Percentiles rank a stretch among this genome's conserved stretches.
Evolutionary conservation across 129 eudicot genomes (phyloP).

Genomic region (Lonicera japonica): DNA sequence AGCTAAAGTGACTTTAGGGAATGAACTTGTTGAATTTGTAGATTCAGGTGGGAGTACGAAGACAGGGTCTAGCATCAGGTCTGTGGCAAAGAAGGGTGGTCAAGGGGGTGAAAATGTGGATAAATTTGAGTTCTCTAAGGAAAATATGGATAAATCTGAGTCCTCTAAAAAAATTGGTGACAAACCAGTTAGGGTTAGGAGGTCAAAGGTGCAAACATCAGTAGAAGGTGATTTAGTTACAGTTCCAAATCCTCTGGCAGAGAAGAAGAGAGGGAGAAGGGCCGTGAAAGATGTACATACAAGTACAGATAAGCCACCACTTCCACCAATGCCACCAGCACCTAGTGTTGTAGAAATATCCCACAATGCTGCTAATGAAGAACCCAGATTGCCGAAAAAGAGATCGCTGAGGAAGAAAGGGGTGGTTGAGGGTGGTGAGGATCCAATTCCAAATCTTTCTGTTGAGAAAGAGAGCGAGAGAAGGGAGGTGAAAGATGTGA

Average conservation of each 20-base stretch:
- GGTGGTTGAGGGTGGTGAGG: not conserved
- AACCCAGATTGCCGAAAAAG: not conserved
- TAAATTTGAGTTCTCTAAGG: constrained; percentile 13
- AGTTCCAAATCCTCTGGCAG: not conserved
- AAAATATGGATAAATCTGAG: not conserved
- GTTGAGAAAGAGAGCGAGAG: not conserved
- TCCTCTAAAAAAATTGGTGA: constrained; percentile 1
- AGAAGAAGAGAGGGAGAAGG: not conserved
- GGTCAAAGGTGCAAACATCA: constrained; percentile 23
- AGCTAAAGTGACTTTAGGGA: constrained; percentile 62
- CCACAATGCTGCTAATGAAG: not conserved
- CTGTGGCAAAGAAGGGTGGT: too few species aligned
- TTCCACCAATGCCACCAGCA: too few species aligned
- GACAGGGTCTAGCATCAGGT: constrained; percentile 11
- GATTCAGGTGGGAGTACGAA: constrained; percentile 2
- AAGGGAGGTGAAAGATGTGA: not conserved
- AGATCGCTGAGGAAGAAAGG: not conserved
- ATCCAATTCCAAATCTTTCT: not conserved
- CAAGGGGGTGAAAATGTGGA: too few species aligned
- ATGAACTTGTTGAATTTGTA: constrained; percentile 42
- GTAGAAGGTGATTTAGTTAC: not conserved
- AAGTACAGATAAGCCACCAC: not conserved
- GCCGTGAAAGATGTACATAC: not conserved
- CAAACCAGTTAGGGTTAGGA: constrained; percentile 33
- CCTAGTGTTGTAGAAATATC: not conserved